These are phyloP conservation scores for Samsoniella hepiali DNA, from an alignment of 2,329 filamentous ascomycete species.

Conservation along the genomic window DNA sequence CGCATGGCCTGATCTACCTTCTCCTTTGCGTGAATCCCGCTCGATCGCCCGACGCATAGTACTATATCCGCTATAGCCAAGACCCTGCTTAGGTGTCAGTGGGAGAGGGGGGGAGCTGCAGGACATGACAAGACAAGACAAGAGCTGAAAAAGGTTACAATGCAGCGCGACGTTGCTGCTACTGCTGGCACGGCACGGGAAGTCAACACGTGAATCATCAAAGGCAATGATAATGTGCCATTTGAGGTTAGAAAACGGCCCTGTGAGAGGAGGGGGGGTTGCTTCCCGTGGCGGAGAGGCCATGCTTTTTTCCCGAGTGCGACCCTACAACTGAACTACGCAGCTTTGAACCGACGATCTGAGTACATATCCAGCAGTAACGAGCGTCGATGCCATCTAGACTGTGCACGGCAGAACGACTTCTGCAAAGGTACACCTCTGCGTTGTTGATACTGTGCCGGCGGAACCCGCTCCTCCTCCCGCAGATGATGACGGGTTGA, in stretches of 20 bases:
- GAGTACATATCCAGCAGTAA: not conserved
- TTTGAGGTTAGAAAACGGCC: not conserved
- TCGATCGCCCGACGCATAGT: slow-evolving; percentile 17
- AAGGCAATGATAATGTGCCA: not conserved
- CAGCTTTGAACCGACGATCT: not conserved
- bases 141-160: not conserved
- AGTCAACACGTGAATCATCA: not conserved
- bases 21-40: slow-evolving; percentile 7
- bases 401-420: too few relatives aligned
- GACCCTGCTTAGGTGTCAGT: not conserved
- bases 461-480: not conserved
- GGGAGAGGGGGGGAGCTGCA: not conserved
- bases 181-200: not conserved
- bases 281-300: not conserved
- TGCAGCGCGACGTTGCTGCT: not conserved
- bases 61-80: slow-evolving; percentile 5
- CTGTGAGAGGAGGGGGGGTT: too few relatives aligned
- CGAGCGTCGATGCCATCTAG: not conserved
- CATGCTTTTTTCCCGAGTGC: not conserved
- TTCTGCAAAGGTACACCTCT: not conserved
- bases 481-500: not conserved
- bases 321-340: not conserved
- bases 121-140: not conserved
- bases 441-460: not conserved
- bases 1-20: slow-evolving; percentile 17